A percentile compares a stretch with the other conserved stretches of the same genome.
Evolutionary conservation across 2,329 filamentous ascomycete species (phyloP).

Genomic region (Daldinia sp.): DNA sequence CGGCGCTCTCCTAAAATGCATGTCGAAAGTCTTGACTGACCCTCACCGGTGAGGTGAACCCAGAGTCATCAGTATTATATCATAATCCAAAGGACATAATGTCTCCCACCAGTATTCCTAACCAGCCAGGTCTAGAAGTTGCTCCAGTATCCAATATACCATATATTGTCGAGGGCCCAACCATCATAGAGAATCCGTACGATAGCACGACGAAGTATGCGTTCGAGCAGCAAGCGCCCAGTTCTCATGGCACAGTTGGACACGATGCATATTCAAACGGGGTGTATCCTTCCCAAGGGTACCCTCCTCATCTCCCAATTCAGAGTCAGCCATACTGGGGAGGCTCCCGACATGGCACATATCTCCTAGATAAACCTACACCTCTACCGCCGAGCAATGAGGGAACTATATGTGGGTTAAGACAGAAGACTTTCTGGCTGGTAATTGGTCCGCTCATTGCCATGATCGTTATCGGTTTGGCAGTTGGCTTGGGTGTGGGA

Average conservation of each 20-base stretch:
- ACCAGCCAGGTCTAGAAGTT: conserved; percentile 43
- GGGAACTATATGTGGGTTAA: conserved; percentile 41
- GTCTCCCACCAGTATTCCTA: conserved; percentile 8
- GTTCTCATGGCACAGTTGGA: conserved; percentile 17
- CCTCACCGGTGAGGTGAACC: conserved; percentile 12
- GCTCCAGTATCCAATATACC: conserved; percentile 40
- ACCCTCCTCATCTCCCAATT: conserved; percentile 14
- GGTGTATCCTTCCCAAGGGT: conserved; percentile 19
- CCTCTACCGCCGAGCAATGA: conserved; percentile 7
- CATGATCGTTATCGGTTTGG: conserved; percentile 45
- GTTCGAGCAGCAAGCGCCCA: conserved; percentile 16
- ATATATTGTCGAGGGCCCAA: conserved; percentile 41
- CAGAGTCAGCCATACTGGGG: conserved; percentile 24
- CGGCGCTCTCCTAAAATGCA: conserved; percentile 10
- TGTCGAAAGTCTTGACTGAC: neutral
- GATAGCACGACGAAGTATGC: conserved; percentile 11
- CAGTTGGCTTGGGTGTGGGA: conserved; percentile 47
- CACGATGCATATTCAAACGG: conserved; percentile 24
- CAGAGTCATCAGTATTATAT: conserved; percentile 20
- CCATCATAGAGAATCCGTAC: conserved; percentile 35
- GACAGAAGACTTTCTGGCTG: conserved; percentile 45
- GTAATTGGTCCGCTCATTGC: conserved; percentile 45
- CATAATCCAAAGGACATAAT: conserved; percentile 14
- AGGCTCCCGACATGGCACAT: conserved; percentile 30
- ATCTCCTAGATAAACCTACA: conserved; percentile 11